Conservation (phyloP, 768 basidiomycete genomes). For the Trametes cubensis region DNA sequence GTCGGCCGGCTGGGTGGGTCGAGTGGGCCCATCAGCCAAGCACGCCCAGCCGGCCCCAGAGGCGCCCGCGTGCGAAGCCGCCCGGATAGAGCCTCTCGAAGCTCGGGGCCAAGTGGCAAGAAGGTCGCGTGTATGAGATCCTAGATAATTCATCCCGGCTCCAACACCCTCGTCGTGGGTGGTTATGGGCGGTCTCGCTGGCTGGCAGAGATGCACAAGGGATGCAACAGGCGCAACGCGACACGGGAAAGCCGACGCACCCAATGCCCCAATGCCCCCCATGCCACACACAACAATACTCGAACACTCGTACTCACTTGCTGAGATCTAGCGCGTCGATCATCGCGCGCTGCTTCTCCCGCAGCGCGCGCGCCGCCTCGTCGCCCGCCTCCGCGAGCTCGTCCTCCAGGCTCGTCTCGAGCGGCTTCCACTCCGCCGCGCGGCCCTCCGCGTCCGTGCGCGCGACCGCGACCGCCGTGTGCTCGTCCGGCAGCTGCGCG, state of each 20-base stretch:
- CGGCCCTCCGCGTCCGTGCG: constrained; percentile 26
- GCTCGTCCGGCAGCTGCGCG: constrained; percentile 56
- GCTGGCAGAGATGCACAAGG: too few species aligned
- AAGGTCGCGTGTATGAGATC: too few species aligned
- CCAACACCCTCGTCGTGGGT: too few species aligned
- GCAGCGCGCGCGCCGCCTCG: constrained; percentile 53
- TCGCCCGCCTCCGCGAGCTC: constrained; percentile 65
- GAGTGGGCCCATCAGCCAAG: background rate
- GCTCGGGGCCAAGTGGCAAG: too few species aligned
- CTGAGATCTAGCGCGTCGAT: constrained; percentile 85
- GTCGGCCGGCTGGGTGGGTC: background rate
- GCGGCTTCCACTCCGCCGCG: constrained; percentile 31
- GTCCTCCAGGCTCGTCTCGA: constrained; percentile 34
- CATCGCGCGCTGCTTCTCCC: constrained; percentile 82
- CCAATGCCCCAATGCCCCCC: background rate
- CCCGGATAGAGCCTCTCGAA: too few species aligned
- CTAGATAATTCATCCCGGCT: too few species aligned
- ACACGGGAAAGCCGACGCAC: constrained; percentile 5
- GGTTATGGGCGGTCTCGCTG: too few species aligned
- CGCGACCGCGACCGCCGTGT: constrained; percentile 31
- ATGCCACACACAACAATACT: background rate
- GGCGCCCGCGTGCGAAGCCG: constrained; percentile 6
- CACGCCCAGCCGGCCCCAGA: constrained; percentile 5
- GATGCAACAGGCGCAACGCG: too few species aligned
- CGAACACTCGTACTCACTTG: constrained; percentile 66